A percentile compares a stretch with the other conserved stretches of the same genome.
phyloP scores from a whole-genome alignment of 2,329 filamentous ascomycete genomes.

The Venturia aucupariae region DNA sequence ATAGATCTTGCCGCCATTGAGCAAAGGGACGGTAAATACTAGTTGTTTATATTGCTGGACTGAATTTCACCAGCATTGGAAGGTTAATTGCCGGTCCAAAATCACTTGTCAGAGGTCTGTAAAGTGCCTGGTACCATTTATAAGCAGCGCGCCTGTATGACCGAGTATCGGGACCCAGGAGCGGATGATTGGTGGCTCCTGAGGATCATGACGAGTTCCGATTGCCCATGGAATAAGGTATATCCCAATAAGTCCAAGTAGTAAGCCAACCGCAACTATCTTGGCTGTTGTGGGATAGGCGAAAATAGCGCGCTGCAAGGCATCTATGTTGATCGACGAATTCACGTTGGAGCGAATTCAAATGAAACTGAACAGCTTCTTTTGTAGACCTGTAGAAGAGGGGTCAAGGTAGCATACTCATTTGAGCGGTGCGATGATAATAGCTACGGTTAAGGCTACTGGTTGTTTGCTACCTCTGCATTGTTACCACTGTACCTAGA shows the following conservation, averaged over 20 bases:
- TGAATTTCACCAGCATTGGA: background rate
- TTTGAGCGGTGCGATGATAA: too few species aligned
- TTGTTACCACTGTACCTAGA: too few species aligned
- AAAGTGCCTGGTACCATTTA: background rate
- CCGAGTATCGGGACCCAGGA: background rate
- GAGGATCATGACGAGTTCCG: background rate
- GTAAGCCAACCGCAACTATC: background rate
- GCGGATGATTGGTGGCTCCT: background rate
- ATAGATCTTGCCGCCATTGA: slow-evolving; percentile 35
- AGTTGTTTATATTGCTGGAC: slow-evolving; percentile 17
- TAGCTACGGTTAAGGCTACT: too few species aligned
- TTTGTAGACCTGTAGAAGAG: background rate
- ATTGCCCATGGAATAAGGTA: background rate
- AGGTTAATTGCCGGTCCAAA: too few species aligned
- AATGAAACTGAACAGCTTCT: background rate
- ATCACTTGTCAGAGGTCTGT: background rate
- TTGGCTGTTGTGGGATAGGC: background rate
- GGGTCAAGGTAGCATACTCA: background rate
- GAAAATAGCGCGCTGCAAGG: background rate
- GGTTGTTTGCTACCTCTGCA: too few species aligned
- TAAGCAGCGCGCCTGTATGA: background rate
- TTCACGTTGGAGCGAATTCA: background rate
- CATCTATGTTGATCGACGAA: background rate
- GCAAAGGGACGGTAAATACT: slow-evolving; percentile 38
- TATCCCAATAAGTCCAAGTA: background rate